Evolutionary conservation across 345 rosid species (phyloP).

Genomic region (Eutrema japonicum): DNA sequence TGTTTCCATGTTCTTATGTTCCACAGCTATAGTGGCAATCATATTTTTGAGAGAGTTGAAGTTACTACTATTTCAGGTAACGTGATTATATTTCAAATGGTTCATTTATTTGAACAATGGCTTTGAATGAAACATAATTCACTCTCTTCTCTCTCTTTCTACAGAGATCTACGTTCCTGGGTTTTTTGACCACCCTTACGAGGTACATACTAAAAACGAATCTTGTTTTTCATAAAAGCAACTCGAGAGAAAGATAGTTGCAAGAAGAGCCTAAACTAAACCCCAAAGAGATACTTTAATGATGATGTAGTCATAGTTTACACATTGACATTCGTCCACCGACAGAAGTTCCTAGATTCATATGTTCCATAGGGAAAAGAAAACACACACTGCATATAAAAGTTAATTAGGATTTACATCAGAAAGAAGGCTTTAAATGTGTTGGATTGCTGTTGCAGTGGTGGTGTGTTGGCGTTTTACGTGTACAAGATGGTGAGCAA

Average conservation of each 20-base stretch:
- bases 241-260: not conserved
- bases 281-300: not conserved
- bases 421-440: slow-evolving; percentile 11
- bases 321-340: not conserved
- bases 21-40: slow-evolving; percentile 73
- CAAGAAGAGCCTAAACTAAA: slow-evolving; percentile 2
- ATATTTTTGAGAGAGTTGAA: slow-evolving; percentile 69
- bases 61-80: slow-evolving; percentile 59
- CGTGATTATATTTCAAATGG: not conserved
- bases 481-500: slow-evolving; percentile 56
- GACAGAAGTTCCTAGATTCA: not conserved
- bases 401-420: not conserved
- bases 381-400: slow-evolving; percentile 1
- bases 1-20: slow-evolving; percentile 30
- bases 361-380: not conserved
- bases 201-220: slow-evolving; percentile 52
- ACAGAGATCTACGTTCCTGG: slow-evolving; percentile 57
- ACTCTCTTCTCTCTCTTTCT: slow-evolving; percentile 26
- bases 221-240: not conserved
- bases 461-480: slow-evolving; percentile 73
- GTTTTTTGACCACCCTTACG: slow-evolving; percentile 49
- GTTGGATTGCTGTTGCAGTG: slow-evolving; percentile 55
- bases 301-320: not conserved
- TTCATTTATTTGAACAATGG: not conserved
- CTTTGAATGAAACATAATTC: slow-evolving; percentile 1